phyloP scores from a whole-genome alignment of 202 grass and related monocot species.

The Digitaria exilis region DNA sequence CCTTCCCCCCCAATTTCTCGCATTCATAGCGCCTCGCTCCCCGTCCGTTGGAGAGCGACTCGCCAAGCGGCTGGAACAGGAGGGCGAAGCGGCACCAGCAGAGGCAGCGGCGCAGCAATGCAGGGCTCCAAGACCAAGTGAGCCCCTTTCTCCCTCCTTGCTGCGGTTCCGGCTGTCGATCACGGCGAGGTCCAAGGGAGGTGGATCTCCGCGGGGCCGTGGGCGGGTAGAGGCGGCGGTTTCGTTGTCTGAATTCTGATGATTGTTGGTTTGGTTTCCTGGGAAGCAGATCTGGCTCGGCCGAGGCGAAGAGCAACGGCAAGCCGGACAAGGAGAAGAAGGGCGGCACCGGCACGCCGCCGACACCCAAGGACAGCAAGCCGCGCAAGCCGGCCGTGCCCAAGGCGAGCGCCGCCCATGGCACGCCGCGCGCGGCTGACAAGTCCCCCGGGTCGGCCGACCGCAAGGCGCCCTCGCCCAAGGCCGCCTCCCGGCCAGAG shows the following conservation, averaged over 20 bases:
- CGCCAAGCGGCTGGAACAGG: not conserved
- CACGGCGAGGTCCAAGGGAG: too few species aligned
- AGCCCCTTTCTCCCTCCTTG: conserved; percentile 12
- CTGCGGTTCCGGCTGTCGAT: not conserved
- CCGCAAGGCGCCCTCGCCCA: conserved; percentile 59
- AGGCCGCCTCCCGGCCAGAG: conserved; percentile 55
- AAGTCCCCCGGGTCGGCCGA: conserved; percentile 61
- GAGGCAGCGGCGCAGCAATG: conserved; percentile 37
- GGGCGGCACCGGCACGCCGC: conserved; percentile 41
- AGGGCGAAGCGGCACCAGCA: not conserved
- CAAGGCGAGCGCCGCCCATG: conserved; percentile 37
- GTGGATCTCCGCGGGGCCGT: not conserved
- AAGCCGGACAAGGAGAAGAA: conserved; percentile 51
- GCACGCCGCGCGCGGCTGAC: conserved; percentile 46
- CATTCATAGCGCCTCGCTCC: not conserved
- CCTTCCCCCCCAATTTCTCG: conserved; percentile 28
- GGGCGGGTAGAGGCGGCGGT: not conserved
- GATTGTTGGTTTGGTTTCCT: conserved; percentile 16
- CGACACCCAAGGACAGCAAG: conserved; percentile 49
- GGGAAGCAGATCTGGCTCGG: conserved; percentile 39
- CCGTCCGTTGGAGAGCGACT: not conserved
- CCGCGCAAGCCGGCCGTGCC: conserved; percentile 56
- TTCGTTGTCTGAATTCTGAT: conserved; percentile 25
- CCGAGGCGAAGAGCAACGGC: conserved; percentile 57
- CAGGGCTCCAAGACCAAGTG: conserved; percentile 73